A percentile compares a stretch with the other conserved stretches of the same genome.
These are phyloP conservation scores for Fusarium sp. DNA, from an alignment of 2,329 filamentous ascomycete genomes.

Conservation along the genomic window DNA sequence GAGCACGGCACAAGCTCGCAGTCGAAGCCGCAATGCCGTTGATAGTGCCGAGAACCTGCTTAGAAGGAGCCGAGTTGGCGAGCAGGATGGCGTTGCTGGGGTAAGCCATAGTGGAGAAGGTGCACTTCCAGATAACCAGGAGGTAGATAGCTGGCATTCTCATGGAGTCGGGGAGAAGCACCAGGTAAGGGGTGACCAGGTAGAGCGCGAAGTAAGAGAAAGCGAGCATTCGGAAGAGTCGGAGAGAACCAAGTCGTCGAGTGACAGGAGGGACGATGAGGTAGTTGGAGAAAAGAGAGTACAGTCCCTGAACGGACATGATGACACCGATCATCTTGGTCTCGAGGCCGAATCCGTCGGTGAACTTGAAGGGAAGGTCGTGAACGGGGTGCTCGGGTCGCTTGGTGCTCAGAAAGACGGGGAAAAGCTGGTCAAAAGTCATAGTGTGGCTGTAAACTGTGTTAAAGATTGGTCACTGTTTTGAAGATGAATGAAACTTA, in stretches of 20 bases:
- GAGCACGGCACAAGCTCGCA: conserved; percentile 86
- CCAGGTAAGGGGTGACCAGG: conserved; percentile 86
- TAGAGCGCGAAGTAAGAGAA: conserved; percentile 89
- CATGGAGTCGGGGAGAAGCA: conserved; percentile 78
- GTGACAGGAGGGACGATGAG: conserved; percentile 85
- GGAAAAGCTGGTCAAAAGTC: conserved; percentile 93
- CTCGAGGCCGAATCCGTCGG: conserved; percentile 84
- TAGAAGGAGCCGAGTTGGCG: conserved; percentile 86
- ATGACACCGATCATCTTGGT: conserved; percentile 89
- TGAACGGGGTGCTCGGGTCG: conserved; percentile 61
- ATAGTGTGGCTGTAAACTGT: conserved; percentile 83
- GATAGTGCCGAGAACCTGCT: conserved; percentile 86
- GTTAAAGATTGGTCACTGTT: conserved; percentile 25
- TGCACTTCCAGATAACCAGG: conserved; percentile 90
- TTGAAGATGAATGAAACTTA: conserved; percentile 64
- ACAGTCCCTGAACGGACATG: conserved; percentile 86
- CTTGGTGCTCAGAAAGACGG: conserved; percentile 85
- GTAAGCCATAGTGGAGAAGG: conserved; percentile 89
- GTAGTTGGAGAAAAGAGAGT: conserved; percentile 88
- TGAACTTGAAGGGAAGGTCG: conserved; percentile 86
- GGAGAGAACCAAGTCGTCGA: conserved; percentile 78
- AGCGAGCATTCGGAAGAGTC: conserved; percentile 84
- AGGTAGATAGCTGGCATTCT: conserved; percentile 81
- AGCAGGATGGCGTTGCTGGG: conserved; percentile 90
- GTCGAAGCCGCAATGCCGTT: conserved; percentile 93